Percentiles rank a stretch among this genome's conserved stretches.
Conservation (phyloP, 345 rosid genomes). For the Aegle marmelos region DNA sequence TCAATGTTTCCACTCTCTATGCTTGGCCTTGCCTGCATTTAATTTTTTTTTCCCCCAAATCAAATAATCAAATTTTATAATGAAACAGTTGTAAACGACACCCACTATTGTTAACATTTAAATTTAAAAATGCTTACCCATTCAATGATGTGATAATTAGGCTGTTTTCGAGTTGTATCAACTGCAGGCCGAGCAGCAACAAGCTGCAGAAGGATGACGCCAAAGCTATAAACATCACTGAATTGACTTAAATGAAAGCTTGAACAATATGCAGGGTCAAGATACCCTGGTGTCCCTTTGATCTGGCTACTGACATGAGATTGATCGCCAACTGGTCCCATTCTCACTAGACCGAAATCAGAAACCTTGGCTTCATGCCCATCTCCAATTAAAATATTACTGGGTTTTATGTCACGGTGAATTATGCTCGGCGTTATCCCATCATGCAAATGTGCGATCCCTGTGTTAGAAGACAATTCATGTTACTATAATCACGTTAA, state of each 20-base stretch:
- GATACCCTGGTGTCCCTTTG: constrained; percentile 67
- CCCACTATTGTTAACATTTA: not conserved
- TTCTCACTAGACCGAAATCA: constrained; percentile 53
- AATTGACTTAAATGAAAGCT: constrained; percentile 51
- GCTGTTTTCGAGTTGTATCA: constrained; percentile 23
- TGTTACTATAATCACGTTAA: too few relatives aligned
- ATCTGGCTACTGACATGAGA: constrained; percentile 58
- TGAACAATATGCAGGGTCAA: constrained; percentile 61
- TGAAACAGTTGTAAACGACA: not conserved
- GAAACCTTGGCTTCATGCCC: constrained; percentile 56
- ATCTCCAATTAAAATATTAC: constrained; percentile 56
- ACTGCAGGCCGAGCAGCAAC: constrained; percentile 47
- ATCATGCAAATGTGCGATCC: constrained; percentile 58
- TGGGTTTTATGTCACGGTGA: constrained; percentile 64
- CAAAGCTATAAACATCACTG: constrained; percentile 59
- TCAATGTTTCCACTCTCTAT: constrained; percentile 41
- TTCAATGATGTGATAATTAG: constrained; percentile 44
- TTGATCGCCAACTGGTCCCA: constrained; percentile 54
- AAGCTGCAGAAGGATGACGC: constrained; percentile 65
- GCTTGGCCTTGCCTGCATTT: constrained; percentile 47
- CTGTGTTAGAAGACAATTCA: constrained; percentile 15
- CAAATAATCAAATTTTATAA: too few relatives aligned
- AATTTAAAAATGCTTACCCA: constrained; percentile 42
- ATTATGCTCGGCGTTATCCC: constrained; percentile 53
- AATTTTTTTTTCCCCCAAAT: too few relatives aligned